Conservation (phyloP, 2,329 filamentous ascomycete species). For the Corinectria fuckeliana region DNA sequence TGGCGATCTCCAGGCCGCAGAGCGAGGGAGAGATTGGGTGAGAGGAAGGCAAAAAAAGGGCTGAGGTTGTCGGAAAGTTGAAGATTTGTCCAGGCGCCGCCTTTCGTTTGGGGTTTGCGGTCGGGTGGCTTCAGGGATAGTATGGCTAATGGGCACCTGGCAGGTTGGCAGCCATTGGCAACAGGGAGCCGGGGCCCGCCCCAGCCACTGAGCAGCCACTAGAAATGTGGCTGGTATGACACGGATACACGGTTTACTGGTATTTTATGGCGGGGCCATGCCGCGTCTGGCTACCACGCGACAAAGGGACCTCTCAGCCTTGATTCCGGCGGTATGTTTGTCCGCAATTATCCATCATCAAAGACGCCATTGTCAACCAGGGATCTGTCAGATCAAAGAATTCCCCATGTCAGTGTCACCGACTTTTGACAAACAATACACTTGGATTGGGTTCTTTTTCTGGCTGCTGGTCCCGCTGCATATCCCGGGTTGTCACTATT, state of each 20-base stretch:
- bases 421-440: not conserved
- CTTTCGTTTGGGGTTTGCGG: slow-evolving; percentile 27
- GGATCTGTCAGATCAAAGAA: not conserved
- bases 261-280: slow-evolving; percentile 6
- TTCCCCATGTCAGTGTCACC: not conserved
- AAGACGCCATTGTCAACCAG: not conserved
- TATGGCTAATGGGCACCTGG: slow-evolving; percentile 15
- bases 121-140: slow-evolving; percentile 40
- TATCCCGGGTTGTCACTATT: not conserved
- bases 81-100: slow-evolving; percentile 33
- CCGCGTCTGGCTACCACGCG: slow-evolving; percentile 13
- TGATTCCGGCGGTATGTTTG: not conserved
- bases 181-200: slow-evolving; percentile 16
- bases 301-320: slow-evolving; percentile 1
- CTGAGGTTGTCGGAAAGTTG: slow-evolving; percentile 37
- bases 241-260: slow-evolving; percentile 9
- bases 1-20: slow-evolving; percentile 28
- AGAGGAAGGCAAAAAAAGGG: slow-evolving; percentile 26
- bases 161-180: slow-evolving; percentile 13
- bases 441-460: too few species aligned
- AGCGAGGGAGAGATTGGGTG: slow-evolving; percentile 28
- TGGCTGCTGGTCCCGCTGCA: not conserved
- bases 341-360: not conserved
- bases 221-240: not conserved
- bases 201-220: slow-evolving; percentile 18